phyloP scores from a whole-genome alignment of 2,329 filamentous ascomycete genomes.

The Aspergillus sclerotialis region DNA sequence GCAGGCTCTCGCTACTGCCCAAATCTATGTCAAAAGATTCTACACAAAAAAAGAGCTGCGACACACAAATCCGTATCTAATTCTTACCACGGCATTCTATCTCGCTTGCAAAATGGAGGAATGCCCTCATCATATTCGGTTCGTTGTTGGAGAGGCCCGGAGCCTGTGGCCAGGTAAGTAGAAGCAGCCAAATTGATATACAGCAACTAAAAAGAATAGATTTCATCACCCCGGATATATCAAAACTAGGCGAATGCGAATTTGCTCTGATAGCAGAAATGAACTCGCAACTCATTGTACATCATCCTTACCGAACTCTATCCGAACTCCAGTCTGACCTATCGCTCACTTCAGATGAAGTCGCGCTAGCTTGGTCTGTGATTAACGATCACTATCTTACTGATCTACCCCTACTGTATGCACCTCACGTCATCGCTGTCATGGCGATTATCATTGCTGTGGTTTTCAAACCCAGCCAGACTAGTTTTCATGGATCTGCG shows the following conservation, averaged over 20 bases:
- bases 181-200: not conserved
- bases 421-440: conserved; percentile 83
- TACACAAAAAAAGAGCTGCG: conserved; percentile 87
- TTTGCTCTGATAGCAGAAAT: conserved; percentile 89
- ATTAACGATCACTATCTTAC: conserved; percentile 93
- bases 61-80: conserved; percentile 84
- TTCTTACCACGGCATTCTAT: conserved; percentile 89
- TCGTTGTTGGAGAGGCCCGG: conserved; percentile 80
- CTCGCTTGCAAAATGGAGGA: conserved; percentile 98
- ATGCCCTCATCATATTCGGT: conserved; percentile 87
- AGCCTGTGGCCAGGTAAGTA: conserved; percentile 67
- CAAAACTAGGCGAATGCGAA: conserved; percentile 86
- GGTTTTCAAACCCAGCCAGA: conserved; percentile 64
- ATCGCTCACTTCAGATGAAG: conserved; percentile 68
- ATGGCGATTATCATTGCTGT: conserved; percentile 78
- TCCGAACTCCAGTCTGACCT: conserved; percentile 64
- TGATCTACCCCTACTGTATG: conserved; percentile 75
- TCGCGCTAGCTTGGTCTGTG: conserved; percentile 68
- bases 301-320: conserved; percentile 83
- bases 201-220: conserved; percentile 38
- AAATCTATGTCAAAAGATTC: conserved; percentile 91
- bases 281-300: conserved; percentile 79
- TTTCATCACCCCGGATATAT: conserved; percentile 66
- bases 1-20: conserved; percentile 87
- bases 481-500: conserved; percentile 23